phyloP scores from a whole-genome alignment of 495 filamentous ascomycete species.

The Clohesyomyces aquaticus region DNA sequence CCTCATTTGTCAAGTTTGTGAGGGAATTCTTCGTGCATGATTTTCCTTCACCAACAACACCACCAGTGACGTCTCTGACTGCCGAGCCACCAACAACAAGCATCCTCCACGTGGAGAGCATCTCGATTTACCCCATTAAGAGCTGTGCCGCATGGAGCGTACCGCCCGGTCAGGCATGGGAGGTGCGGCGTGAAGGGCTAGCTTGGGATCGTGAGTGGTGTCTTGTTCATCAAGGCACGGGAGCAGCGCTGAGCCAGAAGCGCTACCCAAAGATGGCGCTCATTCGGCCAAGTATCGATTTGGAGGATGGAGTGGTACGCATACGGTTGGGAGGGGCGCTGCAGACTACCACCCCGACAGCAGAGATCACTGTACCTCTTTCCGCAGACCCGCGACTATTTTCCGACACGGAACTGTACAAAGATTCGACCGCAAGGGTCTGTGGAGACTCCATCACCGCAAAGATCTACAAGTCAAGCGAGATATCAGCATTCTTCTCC shows the following conservation, averaged over 20 bases:
- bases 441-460: constrained; percentile 77
- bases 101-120: constrained; percentile 45
- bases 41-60: constrained; percentile 15
- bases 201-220: constrained; percentile 97
- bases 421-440: constrained; percentile 61
- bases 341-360: constrained; percentile 21
- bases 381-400: constrained; percentile 62
- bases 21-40: constrained; percentile 71
- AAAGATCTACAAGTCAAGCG: constrained; percentile 65
- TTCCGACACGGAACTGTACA: constrained; percentile 39
- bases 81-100: constrained; percentile 40
- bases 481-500: constrained; percentile 75
- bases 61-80: constrained; percentile 24
- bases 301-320: constrained; percentile 61
- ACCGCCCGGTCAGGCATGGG: constrained; percentile 67
- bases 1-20: constrained; percentile 70
- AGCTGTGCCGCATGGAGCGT: constrained; percentile 81
- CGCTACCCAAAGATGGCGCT: constrained; percentile 81
- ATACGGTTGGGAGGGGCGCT: constrained; percentile 43
- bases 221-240: constrained; percentile 79
- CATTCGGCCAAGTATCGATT: constrained; percentile 70
- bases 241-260: constrained; percentile 79
- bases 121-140: constrained; percentile 74
- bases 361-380: constrained; percentile 64
- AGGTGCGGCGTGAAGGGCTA: constrained; percentile 74